Conservation (phyloP, 2,329 filamentous ascomycete species). For the Elsinoe perseae region DNA sequence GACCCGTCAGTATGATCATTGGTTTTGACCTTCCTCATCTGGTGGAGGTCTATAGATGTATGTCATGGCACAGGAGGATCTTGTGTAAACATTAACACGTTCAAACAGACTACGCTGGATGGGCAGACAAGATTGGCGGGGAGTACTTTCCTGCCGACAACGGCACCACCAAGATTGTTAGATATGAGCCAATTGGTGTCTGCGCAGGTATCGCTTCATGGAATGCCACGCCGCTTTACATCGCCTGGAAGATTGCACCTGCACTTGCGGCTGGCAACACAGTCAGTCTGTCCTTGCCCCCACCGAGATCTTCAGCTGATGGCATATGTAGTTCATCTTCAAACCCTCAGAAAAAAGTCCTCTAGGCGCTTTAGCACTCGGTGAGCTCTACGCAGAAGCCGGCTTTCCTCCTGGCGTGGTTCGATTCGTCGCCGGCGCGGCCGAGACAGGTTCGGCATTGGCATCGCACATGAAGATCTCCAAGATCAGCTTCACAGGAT, state of each 20-base stretch:
- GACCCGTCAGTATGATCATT: slow-evolving; percentile 14
- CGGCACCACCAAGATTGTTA: slow-evolving; percentile 23
- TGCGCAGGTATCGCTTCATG: slow-evolving; percentile 38
- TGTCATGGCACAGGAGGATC: background rate
- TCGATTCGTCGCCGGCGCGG: slow-evolving; percentile 55
- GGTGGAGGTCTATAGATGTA: slow-evolving; percentile 1
- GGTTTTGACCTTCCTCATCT: background rate
- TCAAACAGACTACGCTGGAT: slow-evolving; percentile 18
- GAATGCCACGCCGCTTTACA: slow-evolving; percentile 25
- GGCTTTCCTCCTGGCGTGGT: slow-evolving; percentile 70
- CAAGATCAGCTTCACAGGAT: slow-evolving; percentile 72
- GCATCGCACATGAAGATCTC: slow-evolving; percentile 60
- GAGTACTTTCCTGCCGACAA: slow-evolving; percentile 16
- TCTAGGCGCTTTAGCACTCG: slow-evolving; percentile 50
- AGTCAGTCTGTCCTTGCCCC: background rate
- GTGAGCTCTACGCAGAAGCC: slow-evolving; percentile 58
- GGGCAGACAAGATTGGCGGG: slow-evolving; percentile 17
- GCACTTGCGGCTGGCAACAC: slow-evolving; percentile 16
- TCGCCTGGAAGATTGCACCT: slow-evolving; percentile 14
- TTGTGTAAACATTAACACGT: background rate
- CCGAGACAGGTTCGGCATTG: slow-evolving; percentile 60
- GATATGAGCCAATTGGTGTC: slow-evolving; percentile 38
- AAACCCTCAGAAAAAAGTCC: slow-evolving; percentile 52
- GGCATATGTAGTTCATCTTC: slow-evolving; percentile 36
- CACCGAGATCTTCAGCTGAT: background rate